Evolutionary conservation across 2,329 filamentous ascomycete species (phyloP), one percentile per base, ranked within the genome.

Genomic region (Sclerotinia nivalis): DNA sequence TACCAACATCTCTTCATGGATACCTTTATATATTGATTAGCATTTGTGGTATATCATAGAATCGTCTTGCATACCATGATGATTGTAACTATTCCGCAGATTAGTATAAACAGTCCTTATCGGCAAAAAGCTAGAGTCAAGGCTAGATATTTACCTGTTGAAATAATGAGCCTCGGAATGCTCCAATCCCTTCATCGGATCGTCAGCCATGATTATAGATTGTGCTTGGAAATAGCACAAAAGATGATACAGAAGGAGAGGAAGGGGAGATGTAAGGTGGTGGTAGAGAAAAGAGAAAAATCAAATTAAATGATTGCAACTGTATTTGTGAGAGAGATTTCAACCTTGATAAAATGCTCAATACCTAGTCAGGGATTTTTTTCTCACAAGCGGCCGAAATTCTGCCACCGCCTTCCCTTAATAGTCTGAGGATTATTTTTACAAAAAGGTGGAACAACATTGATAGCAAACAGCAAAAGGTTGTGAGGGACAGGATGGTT

Each of bases 1-100:
- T 84, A 97, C 93, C 89, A 97, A 86, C 94, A 97, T 97, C 84
- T 97, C 94, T 85, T 97, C 94, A 82, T 97, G 94, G 80, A 97
- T 97, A 80, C 93, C 93, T 95, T 75, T 68, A 70, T 74, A 73
- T 68, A n/a, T n/a, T 56, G 12, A 75, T 77, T 81, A 81, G 80
- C 77, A 71, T 70, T 50, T 65, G 66, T 40, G 59, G 54, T 69
- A 66, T 54, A 64, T 52, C 2, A 52, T 66, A 10, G 34, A 55
- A 31, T 58, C 45, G 54, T 37, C 71, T 71, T 73, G 84, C 84
- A 81, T 89, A 94, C 94, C 95, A 87, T 98, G 95, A 83, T 98
- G 96, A 82, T 98, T 97, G 82, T 98, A 98, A 82, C 94, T 97
- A 81, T 71, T 25, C 45, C 40, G 69, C 69, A 71, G 70, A 71